These are phyloP conservation scores for Nicotiana tomentosiformis DNA, from an alignment of 257 asterid species.

Conservation along the genomic window DNA sequence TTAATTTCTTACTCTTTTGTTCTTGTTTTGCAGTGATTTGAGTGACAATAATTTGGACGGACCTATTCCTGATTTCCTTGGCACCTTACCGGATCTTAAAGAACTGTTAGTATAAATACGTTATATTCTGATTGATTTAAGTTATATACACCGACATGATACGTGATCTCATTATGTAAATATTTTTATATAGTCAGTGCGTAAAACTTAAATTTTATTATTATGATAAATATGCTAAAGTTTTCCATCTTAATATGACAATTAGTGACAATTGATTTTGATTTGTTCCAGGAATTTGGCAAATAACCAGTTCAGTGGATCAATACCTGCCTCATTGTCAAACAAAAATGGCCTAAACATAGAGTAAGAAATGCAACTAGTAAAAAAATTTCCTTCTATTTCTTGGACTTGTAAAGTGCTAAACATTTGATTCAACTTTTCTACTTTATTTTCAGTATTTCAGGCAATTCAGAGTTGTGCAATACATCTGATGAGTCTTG, in stretches of 20 bases:
- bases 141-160: neutral
- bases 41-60: constrained; percentile 46
- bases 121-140: neutral
- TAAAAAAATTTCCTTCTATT: neutral
- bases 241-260: neutral
- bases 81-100: constrained; percentile 40
- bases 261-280: neutral
- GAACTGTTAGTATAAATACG: constrained; percentile 27
- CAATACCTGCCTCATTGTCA: constrained; percentile 46
- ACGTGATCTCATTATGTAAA: too few species aligned
- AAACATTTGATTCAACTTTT: neutral
- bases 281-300: constrained; percentile 46
- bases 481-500: constrained; percentile 29
- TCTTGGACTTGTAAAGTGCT: neutral
- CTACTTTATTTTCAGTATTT: constrained; percentile 22
- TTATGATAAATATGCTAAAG: neutral
- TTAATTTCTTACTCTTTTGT: neutral
- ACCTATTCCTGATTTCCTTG: constrained; percentile 54
- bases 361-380: constrained; percentile 27
- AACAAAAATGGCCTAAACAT: constrained; percentile 29
- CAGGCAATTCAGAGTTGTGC: constrained; percentile 50
- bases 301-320: constrained; percentile 44
- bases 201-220: too few species aligned
- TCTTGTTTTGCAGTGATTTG: constrained; percentile 37
- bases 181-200: too few species aligned